phyloP scores from a whole-genome alignment of 2,329 filamentous ascomycete genomes.

The Diaporthe velutina region DNA sequence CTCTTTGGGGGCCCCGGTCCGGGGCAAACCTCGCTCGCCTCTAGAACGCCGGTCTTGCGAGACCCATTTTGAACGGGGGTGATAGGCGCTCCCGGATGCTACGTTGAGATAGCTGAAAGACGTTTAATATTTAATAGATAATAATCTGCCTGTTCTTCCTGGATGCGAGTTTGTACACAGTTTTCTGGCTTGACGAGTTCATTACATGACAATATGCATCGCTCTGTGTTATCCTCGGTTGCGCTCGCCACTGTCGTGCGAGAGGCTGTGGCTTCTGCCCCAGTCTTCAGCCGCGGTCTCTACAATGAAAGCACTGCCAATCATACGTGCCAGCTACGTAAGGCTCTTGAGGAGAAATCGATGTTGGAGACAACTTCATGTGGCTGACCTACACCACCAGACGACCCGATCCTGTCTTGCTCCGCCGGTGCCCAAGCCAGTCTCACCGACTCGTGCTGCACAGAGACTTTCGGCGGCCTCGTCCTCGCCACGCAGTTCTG shows the following conservation, averaged over 20 bases:
- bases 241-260: slow-evolving; percentile 46
- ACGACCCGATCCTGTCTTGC: slow-evolving; percentile 59
- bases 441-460: slow-evolving; percentile 72
- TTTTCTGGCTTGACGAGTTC: not conserved
- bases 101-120: slow-evolving; percentile 10
- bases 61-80: slow-evolving; percentile 6
- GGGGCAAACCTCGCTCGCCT: not conserved
- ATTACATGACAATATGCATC: slow-evolving; percentile 44
- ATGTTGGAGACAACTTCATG: not conserved
- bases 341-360: slow-evolving; percentile 2
- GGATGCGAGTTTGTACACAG: not conserved
- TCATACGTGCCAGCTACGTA: slow-evolving; percentile 68
- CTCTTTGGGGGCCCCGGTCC: slow-evolving; percentile 14
- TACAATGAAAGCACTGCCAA: slow-evolving; percentile 64
- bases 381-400: slow-evolving; percentile 45
- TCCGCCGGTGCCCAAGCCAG: slow-evolving; percentile 57
- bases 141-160: not conserved
- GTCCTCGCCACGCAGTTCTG: slow-evolving; percentile 74
- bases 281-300: slow-evolving; percentile 46
- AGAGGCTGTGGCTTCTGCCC: slow-evolving; percentile 46
- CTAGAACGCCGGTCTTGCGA: slow-evolving; percentile 23
- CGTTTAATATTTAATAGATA: not conserved
- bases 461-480: slow-evolving; percentile 74
- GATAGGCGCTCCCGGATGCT: slow-evolving; percentile 27
- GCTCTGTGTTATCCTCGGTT: slow-evolving; percentile 41